Evolutionary conservation across 202 grass and related monocot genomes (phyloP).

Genomic region (Schoenoplectus tabernaemontani): DNA sequence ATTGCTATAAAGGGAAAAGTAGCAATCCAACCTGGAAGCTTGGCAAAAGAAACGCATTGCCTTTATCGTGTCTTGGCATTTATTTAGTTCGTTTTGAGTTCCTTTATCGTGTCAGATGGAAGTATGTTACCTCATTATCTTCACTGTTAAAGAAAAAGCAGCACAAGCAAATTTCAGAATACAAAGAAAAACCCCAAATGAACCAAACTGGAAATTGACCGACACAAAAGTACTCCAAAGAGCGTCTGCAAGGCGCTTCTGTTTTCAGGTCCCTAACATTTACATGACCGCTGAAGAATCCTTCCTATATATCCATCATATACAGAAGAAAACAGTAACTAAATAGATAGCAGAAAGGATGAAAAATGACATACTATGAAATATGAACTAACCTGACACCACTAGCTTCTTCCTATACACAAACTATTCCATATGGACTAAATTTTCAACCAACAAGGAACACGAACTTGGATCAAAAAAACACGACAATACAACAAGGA

Average conservation of each 20-base stretch:
- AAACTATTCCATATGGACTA: background rate
- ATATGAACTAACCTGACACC: background rate
- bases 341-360: background rate
- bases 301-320: background rate
- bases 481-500: background rate
- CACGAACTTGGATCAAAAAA: background rate
- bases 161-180: background rate
- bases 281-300: background rate
- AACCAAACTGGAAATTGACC: background rate
- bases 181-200: background rate
- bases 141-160: background rate
- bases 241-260: background rate
- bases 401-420: slow-evolving; percentile 15
- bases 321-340: background rate
- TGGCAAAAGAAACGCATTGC: background rate
- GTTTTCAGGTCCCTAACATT: background rate
- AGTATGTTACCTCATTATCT: background rate
- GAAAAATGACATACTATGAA: background rate
- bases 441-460: background rate
- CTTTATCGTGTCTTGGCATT: no score
- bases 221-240: background rate
- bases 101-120: background rate
- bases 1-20: no score
- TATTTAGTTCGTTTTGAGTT: background rate
- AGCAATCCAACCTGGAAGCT: no score